Percentiles rank a stretch among this genome's conserved stretches.
These are phyloP conservation scores for Gossypium gossypioides DNA, from an alignment of 441 rosid genomes.

Conservation along the genomic window DNA sequence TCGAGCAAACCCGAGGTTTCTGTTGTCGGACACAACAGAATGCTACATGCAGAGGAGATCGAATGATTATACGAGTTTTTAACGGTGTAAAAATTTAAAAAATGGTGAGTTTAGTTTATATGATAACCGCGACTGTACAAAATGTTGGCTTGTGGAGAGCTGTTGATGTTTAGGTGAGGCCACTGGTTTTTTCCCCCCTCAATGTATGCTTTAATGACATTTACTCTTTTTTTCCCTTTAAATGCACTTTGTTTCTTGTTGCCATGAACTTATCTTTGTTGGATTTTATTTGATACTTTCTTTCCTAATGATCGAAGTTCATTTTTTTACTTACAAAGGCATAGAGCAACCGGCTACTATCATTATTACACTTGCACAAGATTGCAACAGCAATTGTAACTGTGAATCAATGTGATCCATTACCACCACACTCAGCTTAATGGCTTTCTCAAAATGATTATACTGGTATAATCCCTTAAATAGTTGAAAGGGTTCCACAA, in stretches of 20 bases:
- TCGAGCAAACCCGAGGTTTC: conserved; percentile 34
- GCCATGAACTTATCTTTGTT: not conserved
- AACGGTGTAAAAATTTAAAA: conserved; percentile 34
- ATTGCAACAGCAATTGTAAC: too few species aligned
- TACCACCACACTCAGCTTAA: too few species aligned
- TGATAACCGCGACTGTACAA: conserved; percentile 36
- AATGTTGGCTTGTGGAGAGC: conserved; percentile 41
- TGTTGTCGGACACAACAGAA: conserved; percentile 29
- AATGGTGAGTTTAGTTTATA: conserved; percentile 27
- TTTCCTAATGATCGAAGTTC: not conserved
- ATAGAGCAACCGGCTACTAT: too few species aligned
- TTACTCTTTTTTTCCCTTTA: not conserved
- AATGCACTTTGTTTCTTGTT: conserved; percentile 17
- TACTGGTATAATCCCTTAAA: too few species aligned
- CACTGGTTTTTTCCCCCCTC: conserved; percentile 8
- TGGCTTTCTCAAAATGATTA: too few species aligned
- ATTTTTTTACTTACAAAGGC: not conserved
- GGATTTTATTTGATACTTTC: not conserved
- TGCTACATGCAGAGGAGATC: conserved; percentile 22
- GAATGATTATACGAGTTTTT: conserved; percentile 25
- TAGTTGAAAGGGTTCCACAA: too few species aligned
- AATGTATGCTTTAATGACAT: conserved; percentile 26
- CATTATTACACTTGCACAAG: too few species aligned
- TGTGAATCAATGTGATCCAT: too few species aligned
- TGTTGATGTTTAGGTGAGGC: conserved; percentile 39